These are phyloP conservation scores for Dryas integrifolia DNA, from an alignment of 331 rosid genomes.

Conservation along the genomic window DNA sequence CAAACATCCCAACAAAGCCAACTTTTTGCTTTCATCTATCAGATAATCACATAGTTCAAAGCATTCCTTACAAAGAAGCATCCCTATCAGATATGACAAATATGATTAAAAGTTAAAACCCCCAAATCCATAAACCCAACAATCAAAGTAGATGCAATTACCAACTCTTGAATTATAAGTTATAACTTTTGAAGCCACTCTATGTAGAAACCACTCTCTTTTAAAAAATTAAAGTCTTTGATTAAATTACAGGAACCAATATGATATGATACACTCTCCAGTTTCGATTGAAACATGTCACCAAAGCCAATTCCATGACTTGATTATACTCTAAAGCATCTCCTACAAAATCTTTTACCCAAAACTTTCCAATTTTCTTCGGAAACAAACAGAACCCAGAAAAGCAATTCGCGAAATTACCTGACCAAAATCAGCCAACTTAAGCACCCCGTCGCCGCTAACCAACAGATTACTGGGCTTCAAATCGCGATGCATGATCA, in stretches of 20 bases:
- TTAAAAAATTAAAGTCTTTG: no score
- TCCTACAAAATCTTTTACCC: background rate
- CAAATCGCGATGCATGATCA: slow-evolving; percentile 80
- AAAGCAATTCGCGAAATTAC: slow-evolving; percentile 28
- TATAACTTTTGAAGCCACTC: background rate
- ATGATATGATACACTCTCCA: no score
- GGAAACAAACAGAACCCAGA: background rate
- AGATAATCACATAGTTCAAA: background rate
- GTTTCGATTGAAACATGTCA: no score
- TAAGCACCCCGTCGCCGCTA: slow-evolving; percentile 75
- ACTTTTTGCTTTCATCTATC: background rate
- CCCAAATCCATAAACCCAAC: background rate
- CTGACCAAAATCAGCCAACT: slow-evolving; percentile 93
- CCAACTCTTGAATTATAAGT: background rate
- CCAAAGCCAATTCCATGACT: no score
- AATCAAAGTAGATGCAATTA: background rate
- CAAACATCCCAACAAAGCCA: background rate
- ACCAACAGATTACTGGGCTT: slow-evolving; percentile 76
- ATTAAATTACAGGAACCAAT: no score
- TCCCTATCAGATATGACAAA: background rate
- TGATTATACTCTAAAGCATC: background rate
- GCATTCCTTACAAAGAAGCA: background rate
- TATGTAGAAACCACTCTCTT: no score
- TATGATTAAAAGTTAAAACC: background rate
- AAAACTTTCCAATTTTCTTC: background rate